These are phyloP conservation scores for Colletotrichum australisinense DNA, from an alignment of 2,329 filamentous ascomycete genomes.

Conservation along the genomic window DNA sequence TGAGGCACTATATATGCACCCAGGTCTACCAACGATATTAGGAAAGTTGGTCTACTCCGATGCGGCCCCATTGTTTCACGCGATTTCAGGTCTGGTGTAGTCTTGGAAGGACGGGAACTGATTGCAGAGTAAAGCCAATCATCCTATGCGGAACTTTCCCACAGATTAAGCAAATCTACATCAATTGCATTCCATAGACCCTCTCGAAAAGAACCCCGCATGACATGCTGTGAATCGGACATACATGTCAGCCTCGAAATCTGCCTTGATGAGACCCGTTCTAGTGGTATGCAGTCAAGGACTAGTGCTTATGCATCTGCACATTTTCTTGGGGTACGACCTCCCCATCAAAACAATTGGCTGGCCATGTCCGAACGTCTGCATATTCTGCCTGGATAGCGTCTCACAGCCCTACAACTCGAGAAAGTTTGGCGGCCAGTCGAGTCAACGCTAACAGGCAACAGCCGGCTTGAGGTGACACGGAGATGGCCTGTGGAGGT, in stretches of 20 bases:
- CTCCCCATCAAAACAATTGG: background rate
- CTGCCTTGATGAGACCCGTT: background rate
- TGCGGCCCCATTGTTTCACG: background rate
- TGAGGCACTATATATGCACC: background rate
- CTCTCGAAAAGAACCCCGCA: background rate
- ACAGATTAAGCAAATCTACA: too few species aligned
- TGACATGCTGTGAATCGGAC: background rate
- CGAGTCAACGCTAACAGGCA: background rate
- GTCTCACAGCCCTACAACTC: background rate
- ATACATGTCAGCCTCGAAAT: background rate
- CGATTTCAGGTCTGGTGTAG: background rate
- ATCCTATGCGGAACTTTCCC: background rate
- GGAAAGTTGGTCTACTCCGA: background rate
- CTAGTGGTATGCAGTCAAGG: background rate
- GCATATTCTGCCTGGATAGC: background rate
- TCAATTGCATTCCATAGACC: background rate
- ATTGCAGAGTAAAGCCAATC: background rate
- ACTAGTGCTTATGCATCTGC: background rate
- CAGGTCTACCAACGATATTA: background rate
- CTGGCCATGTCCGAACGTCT: background rate
- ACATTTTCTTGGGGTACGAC: background rate
- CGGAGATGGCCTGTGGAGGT: background rate
- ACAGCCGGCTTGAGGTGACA: background rate
- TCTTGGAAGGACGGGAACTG: background rate
- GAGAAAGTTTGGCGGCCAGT: background rate